A percentile compares a stretch with the other conserved stretches of the same genome.
Conservation (phyloP, 2,329 filamentous ascomycete species). For the Sporothrix euskadiensis region DNA sequence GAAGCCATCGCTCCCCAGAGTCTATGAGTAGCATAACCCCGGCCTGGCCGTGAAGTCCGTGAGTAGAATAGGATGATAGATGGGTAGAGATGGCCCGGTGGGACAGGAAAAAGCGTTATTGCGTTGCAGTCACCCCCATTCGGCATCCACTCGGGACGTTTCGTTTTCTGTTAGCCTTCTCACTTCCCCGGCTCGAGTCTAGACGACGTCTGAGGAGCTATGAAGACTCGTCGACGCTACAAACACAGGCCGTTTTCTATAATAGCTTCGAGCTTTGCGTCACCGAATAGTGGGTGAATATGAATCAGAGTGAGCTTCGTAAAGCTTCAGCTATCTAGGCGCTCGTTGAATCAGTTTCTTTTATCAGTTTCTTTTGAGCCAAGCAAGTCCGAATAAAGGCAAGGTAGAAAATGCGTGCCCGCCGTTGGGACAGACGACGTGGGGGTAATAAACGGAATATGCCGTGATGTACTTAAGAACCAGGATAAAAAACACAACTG, state of each 20-base stretch:
- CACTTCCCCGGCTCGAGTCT: background rate
- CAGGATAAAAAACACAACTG: background rate
- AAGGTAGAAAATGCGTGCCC: background rate
- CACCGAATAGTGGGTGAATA: background rate
- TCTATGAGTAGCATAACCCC: background rate
- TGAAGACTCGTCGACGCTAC: background rate
- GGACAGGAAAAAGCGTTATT: background rate
- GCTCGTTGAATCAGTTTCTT: too few species aligned
- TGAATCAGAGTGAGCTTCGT: background rate
- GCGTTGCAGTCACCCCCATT: background rate
- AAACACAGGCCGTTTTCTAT: background rate
- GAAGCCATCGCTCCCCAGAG: background rate
- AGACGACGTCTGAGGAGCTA: background rate
- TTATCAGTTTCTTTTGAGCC: background rate
- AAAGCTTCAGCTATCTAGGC: too few species aligned
- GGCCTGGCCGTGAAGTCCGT: background rate
- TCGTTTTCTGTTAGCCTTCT: background rate
- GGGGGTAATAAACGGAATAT: background rate
- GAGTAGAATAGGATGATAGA: background rate
- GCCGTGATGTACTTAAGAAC: background rate
- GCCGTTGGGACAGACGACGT: background rate
- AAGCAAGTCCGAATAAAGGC: background rate
- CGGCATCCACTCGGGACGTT: background rate
- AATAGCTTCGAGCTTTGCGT: background rate
- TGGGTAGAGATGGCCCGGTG: conserved; percentile 1